Conservation (phyloP, 2,329 filamentous ascomycete species). For the Penicillium psychrosexuale region DNA sequence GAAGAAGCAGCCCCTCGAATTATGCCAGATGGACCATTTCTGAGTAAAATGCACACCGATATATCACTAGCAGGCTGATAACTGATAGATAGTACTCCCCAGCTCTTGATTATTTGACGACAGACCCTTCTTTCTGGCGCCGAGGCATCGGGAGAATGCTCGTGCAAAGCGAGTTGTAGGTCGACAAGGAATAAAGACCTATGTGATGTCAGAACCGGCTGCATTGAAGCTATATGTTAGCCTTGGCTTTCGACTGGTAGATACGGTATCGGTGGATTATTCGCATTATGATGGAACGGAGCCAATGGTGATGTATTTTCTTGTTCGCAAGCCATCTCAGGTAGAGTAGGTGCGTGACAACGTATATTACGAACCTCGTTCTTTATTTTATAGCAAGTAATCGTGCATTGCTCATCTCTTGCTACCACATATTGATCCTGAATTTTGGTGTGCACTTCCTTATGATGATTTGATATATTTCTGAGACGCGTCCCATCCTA, state of each 20-base stretch:
- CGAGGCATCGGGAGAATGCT: neutral
- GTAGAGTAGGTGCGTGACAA: neutral
- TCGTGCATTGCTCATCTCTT: neutral
- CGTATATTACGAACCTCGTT: neutral
- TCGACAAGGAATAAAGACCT: neutral
- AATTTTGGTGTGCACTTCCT: neutral
- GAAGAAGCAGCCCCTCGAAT: neutral
- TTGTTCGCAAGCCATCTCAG: neutral
- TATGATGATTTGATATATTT: neutral
- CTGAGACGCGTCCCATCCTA: neutral
- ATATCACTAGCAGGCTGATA: neutral
- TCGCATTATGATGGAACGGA: neutral
- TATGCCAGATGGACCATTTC: neutral
- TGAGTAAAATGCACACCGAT: neutral
- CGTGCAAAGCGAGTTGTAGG: neutral
- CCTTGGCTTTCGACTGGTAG: neutral
- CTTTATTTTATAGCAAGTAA: neutral
- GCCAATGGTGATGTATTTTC: neutral
- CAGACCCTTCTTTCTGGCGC: neutral
- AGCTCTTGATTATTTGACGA: neutral
- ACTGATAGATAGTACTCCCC: neutral
- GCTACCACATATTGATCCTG: neutral
- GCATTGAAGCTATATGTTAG: neutral
- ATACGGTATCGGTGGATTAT: neutral
- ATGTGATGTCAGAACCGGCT: neutral